Evolutionary conservation across 495 filamentous ascomycete species (phyloP).

Genomic region (Glutinoglossum americanum): DNA sequence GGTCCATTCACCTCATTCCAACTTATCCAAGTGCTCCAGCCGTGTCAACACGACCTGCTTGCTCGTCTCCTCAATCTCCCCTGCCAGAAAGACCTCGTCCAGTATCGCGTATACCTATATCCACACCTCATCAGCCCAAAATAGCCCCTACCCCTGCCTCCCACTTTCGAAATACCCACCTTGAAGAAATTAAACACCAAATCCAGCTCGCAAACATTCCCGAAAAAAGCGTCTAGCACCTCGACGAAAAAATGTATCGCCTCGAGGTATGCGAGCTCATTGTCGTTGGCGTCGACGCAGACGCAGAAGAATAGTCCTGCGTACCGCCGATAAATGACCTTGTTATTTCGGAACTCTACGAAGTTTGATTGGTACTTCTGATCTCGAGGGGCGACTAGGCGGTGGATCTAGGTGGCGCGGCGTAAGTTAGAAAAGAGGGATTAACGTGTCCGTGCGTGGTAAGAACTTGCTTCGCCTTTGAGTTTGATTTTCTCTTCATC

Average conservation of each 20-base stretch:
- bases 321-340: slow-evolving; percentile 92
- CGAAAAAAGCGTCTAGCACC: slow-evolving; percentile 94
- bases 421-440: background rate
- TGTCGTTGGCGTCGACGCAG: slow-evolving; percentile 97
- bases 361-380: slow-evolving; percentile 99
- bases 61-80: slow-evolving; percentile 94
- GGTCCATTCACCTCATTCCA: slow-evolving; percentile 37
- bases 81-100: slow-evolving; percentile 90
- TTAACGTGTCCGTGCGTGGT: background rate
- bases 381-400: slow-evolving; percentile 87
- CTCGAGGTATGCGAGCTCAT: slow-evolving; percentile 91
- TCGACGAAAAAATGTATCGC: slow-evolving; percentile 99
- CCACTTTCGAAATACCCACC: slow-evolving; percentile 21
- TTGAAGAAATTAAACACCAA: slow-evolving; percentile 97
- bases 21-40: slow-evolving; percentile 86
- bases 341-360: slow-evolving; percentile 79
- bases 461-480: slow-evolving; percentile 46
- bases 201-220: slow-evolving; percentile 97
- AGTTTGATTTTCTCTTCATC: slow-evolving; percentile 94
- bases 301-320: slow-evolving; percentile 97
- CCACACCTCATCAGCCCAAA: slow-evolving; percentile 4
- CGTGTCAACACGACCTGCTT: slow-evolving; percentile 93
- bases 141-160: background rate
- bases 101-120: slow-evolving; percentile 87
- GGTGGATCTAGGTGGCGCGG: slow-evolving; percentile 46